Base-by-base conservation (phyloP, 768 basidiomycete species). In the Tephrocybe sp. region DNA sequence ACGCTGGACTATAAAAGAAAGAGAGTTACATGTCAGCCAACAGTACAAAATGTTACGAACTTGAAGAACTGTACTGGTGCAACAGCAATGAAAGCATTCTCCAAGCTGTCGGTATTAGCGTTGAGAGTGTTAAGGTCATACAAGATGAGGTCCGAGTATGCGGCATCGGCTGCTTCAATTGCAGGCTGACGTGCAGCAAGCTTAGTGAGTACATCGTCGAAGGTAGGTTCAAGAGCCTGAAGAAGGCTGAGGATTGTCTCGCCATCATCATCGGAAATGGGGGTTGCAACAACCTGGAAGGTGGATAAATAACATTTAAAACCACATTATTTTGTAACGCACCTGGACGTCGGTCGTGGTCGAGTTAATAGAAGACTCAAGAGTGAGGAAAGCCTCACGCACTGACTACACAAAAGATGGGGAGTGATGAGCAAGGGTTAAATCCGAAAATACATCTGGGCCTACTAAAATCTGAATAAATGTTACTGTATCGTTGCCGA, bases 291-390 rank as follows among this genome's bases (percentile, higher is more conserved):
- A n/a, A 34, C 37, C 67, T 64, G 35, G n/a, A 9, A n/a, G n/a
- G n/a, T n/a, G n/a, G 18, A 11, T 2, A 34, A 9, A 37, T 16
- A 37, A 4, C 11, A 18, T n/a, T 25, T n/a, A 16, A 35, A 31
- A 45, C 16, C 15, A 36, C 15, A 1, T 11, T 16, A 42, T n/a
- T 21, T 27, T 5, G 4, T 3, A 37, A 58, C 59, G 7, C 28
- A 67, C 67, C 16, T 54, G 52, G 4, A 60, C 60, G 36, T 70
- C 70, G 9, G 56, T 49, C 4, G 66, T 66, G 2, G 58, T 63
- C 9, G 53, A 49, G 42, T 64, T 54, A n/a, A 69, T 28, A 4
- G 64, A 31, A 13, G 51, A 55, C 8, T 45, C 51, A 8, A 68
- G 47, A 34, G 27, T 53, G 2, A 45, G 55, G 4, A 69, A 62